Evolutionary conservation across 768 basidiomycete species (phyloP), one percentile per base, ranked within the genome.

Genomic region (Tylopilus rubrobrunneus): DNA sequence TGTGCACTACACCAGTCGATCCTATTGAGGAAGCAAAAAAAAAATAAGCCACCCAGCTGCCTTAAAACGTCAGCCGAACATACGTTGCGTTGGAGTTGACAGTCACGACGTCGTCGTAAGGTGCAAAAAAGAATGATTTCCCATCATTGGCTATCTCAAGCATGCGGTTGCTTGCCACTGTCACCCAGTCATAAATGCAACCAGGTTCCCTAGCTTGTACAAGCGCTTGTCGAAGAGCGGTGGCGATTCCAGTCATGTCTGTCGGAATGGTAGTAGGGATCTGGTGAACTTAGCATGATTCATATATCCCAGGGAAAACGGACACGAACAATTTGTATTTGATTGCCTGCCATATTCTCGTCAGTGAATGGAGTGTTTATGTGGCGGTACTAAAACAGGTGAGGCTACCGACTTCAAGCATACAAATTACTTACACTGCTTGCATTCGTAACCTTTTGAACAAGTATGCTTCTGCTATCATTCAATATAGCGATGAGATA

Each of bases 401-500:
- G 17, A 54, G 25, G 21, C 31, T 0, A 34, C 25, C 15, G 27
- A 2, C 25, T 8, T 48, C 17, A 37, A n/a, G 39, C 39, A 40
- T 40, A 12, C 10, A 45, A 33, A 45, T 5, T 7, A 15, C 48
- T 58, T 36, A 71, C 71, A 36, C 61, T 71, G 9, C 54, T 52
- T 1, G 51, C 56, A 40, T 66, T 69, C 2, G 62, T 63, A 45
- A 72, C 51, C 19, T 21, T 56, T 4, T 41, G 49, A 5, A 71
- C 56, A 1, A 51, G 28, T 10, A 19, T 28, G 0, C 31, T 48
- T n/a, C 43, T 28, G 27, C 48, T 55, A 1, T 52, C 25, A 28
- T 68, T 67, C 15, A 71, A 45, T 8, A 59, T 51, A 5, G 57
- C 36, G 21, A 65, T 56, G 17, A 71, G 23, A 45, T 63, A 67